Percentiles rank a stretch among this genome's conserved stretches.
Conservation (phyloP, 1,284 basidiomycete species). For the Anthracocystis walkeri region DNA sequence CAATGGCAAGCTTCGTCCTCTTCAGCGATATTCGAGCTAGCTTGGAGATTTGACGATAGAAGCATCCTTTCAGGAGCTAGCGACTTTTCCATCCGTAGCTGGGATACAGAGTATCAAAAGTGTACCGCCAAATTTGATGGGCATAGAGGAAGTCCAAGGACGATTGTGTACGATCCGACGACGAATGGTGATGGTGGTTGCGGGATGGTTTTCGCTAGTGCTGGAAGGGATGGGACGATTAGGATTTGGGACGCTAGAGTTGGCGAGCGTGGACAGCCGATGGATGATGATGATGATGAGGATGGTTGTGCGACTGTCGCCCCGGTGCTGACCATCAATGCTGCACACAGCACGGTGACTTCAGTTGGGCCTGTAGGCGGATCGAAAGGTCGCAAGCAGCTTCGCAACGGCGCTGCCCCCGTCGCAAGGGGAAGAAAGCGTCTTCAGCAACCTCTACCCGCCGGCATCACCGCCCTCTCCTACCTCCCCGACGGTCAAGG, state of each 20-base stretch:
- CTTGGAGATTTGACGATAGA: slow-evolving; percentile 63
- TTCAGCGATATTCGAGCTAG: slow-evolving; percentile 60
- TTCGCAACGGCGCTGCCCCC: neutral
- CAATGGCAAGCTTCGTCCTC: slow-evolving; percentile 38
- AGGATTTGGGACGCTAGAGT: slow-evolving; percentile 62
- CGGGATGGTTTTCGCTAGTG: slow-evolving; percentile 59
- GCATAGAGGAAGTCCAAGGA: slow-evolving; percentile 58
- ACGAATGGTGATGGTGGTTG: slow-evolving; percentile 41
- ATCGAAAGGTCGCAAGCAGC: slow-evolving; percentile 12
- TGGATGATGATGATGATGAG: neutral
- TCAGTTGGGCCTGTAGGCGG: neutral
- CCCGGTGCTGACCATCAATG: slow-evolving; percentile 58
- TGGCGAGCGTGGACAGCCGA: slow-evolving; percentile 4
- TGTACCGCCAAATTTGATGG: slow-evolving; percentile 47
- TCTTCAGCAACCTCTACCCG: slow-evolving; percentile 10
- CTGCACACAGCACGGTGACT: slow-evolving; percentile 44
- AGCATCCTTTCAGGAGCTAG: slow-evolving; percentile 58
- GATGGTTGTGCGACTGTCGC: slow-evolving; percentile 7
- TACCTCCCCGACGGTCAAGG: slow-evolving; percentile 51
- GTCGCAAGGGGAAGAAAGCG: slow-evolving; percentile 18
- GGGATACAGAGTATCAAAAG: slow-evolving; percentile 61
- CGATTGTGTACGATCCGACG: slow-evolving; percentile 62
- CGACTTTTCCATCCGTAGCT: slow-evolving; percentile 62
- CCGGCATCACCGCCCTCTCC: slow-evolving; percentile 59
- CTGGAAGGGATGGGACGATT: slow-evolving; percentile 64